Base-by-base conservation (phyloP, 768 basidiomycete species). In the Clathrus columnatus region DNA sequence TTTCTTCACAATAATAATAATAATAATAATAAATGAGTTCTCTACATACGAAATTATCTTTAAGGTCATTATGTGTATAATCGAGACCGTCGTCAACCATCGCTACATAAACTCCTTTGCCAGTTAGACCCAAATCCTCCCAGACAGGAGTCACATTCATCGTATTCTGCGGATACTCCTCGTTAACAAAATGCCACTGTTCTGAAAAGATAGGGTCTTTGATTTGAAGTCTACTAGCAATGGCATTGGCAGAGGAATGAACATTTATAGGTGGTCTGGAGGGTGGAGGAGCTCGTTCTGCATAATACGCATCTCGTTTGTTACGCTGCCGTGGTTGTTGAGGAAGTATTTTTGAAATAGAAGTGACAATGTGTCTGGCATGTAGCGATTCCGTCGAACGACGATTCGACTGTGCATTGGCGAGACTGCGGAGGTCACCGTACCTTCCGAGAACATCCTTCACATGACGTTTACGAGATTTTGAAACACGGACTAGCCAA, bases 161-260 rank as follows among this genome's bases (percentile, higher is more conserved):
- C 75, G 78, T 83, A 61, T 90, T 80, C 63, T 87, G 80, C 4
- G 85, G 87, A 60, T 75, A 82, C 29, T 89, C 78, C 57, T 87
- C 82, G 70, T 99, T 98, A 58, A 96, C 79, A 21, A 97, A 74
- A 72, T 97, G 95, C 96, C 96, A 98, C 73, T 98, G 95, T 56
- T 79, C 68, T 16, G 75, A 65, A 66, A 96, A 92, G 57, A 85
- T 73, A 0, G 95, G 95, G 65, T 98, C 95, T 23, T 72, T 62
- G 57, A 99, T 83, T 18, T 75, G 78, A 36, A 95, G 75, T 10
- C 76, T 74, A 32, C 77, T 67, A 7, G 82, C 84, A 32, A 85
- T 72, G 21, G 50, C 59, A 6, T 48, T 47, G 11, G 68, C 75
- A 43, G 73, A 66, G 16, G 82, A 67, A 4, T 62, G 60, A 24